Conservation (phyloP, 2,329 filamentous ascomycete genomes). For the Alternaria incomplexa region DNA sequence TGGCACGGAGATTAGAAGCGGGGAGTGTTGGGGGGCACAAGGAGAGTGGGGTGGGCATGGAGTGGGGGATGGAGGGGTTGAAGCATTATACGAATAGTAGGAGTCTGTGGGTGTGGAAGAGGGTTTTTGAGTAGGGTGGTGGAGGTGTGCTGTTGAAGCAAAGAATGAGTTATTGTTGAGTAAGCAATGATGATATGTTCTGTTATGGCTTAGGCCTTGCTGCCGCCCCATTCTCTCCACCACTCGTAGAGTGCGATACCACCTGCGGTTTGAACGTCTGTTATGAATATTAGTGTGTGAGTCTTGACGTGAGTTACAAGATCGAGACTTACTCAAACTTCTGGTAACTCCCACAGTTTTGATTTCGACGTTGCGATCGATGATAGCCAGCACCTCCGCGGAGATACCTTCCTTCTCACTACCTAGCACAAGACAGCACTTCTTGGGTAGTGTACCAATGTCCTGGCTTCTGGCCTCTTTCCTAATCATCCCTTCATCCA, state of each 20-base stretch:
- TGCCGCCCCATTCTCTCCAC: slow-evolving; percentile 50
- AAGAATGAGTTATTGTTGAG: background rate
- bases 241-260: slow-evolving; percentile 60
- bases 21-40: slow-evolving; percentile 73
- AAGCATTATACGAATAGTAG: slow-evolving; percentile 25
- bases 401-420: slow-evolving; percentile 60
- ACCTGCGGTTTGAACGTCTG: slow-evolving; percentile 60
- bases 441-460: slow-evolving; percentile 43
- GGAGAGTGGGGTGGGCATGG: slow-evolving; percentile 76
- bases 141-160: no score
- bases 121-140: background rate
- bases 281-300: background rate
- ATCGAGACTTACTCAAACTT: slow-evolving; percentile 51
- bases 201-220: background rate
- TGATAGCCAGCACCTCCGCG: slow-evolving; percentile 54
- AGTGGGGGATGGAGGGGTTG: slow-evolving; percentile 55
- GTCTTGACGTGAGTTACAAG: background rate
- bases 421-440: slow-evolving; percentile 56
- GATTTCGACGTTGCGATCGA: slow-evolving; percentile 61
- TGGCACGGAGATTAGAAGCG: slow-evolving; percentile 55
- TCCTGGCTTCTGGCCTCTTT: background rate
- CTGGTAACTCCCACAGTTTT: slow-evolving; percentile 59
- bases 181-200: no score
- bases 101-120: background rate
- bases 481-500: background rate